Percentiles rank a stretch among this genome's conserved stretches.
Conservation (phyloP, 306 rosid genomes). For the Luffa acutangula region DNA sequence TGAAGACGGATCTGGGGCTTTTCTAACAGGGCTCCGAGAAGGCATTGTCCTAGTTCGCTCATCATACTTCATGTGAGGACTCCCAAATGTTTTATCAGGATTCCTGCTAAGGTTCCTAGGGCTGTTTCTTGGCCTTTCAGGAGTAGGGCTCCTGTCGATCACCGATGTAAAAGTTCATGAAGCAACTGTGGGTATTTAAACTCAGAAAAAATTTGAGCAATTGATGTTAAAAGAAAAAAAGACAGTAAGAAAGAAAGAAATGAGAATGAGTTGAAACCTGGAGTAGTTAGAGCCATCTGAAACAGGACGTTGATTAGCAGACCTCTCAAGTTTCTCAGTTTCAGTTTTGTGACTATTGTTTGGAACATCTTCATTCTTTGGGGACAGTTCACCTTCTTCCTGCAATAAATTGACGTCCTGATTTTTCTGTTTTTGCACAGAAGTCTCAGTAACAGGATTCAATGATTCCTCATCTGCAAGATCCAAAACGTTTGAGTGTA, state of each 20-base stretch:
- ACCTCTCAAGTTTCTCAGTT: conserved; percentile 28
- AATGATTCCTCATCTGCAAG: conserved; percentile 39
- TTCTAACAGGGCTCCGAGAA: conserved; percentile 25
- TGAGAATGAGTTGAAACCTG: conserved; percentile 38
- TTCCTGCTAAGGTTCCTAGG: conserved; percentile 23
- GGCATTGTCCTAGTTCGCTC: conserved; percentile 29
- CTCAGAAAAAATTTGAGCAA: not conserved
- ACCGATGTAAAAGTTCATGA: conserved; percentile 13
- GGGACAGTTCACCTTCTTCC: conserved; percentile 84
- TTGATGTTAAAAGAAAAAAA: not conserved
- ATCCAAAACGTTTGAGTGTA: conserved; percentile 21
- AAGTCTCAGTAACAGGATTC: conserved; percentile 14
- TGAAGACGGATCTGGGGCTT: conserved; percentile 33
- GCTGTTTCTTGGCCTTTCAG: conserved; percentile 21
- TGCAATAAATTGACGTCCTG: conserved; percentile 34
- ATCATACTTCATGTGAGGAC: conserved; percentile 26
- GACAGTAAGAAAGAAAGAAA: not conserved
- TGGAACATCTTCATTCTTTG: conserved; percentile 38
- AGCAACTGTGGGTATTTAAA: not conserved
- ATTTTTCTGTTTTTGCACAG: conserved; percentile 25
- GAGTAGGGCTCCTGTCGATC: conserved; percentile 45
- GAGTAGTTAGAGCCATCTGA: conserved; percentile 49
- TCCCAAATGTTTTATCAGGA: conserved; percentile 28
- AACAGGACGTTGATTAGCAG: conserved; percentile 27
- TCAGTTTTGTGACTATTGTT: conserved; percentile 43